These are phyloP conservation scores for Glarea lozoyensis DNA, from an alignment of 495 filamentous ascomycete genomes.

Conservation along the genomic window DNA sequence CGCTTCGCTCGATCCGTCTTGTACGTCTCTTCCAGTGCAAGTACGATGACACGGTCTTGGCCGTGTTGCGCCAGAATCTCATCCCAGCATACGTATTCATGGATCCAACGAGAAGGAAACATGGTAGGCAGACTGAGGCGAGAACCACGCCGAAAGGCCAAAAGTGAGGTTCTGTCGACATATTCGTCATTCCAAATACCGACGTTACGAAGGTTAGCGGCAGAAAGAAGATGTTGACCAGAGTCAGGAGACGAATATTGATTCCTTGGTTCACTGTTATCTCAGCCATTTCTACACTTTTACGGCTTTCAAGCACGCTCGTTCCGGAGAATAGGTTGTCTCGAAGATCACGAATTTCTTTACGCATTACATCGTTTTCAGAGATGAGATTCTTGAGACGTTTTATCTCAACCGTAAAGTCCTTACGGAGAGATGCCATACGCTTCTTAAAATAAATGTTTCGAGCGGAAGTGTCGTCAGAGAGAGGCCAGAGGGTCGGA, in stretches of 20 bases:
- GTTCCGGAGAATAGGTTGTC: conserved; percentile 37
- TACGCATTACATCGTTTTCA: conserved; percentile 20
- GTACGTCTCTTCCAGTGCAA: too few relatives aligned
- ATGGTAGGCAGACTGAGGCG: conserved; percentile 32
- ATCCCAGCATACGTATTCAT: conserved; percentile 24
- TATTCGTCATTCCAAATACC: conserved; percentile 38
- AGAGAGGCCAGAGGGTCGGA: conserved; percentile 27
- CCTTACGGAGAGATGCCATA: conserved; percentile 17
- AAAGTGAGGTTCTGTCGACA: conserved; percentile 24
- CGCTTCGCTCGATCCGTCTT: too few relatives aligned
- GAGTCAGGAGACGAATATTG: conserved; percentile 39
- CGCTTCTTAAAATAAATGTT: conserved; percentile 22
- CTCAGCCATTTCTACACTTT: conserved; percentile 22
- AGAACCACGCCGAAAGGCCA: conserved; percentile 29
- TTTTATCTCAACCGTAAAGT: conserved; percentile 18
- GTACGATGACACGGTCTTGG: too few relatives aligned
- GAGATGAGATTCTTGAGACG: conserved; percentile 15
- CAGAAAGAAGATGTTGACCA: conserved; percentile 36
- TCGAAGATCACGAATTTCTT: conserved; percentile 28
- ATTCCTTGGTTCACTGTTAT: conserved; percentile 28
- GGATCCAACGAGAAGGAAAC: conserved; percentile 33
- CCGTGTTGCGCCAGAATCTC: conserved; percentile 12
- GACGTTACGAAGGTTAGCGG: conserved; percentile 36
- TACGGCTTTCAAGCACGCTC: conserved; percentile 29
- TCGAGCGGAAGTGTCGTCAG: conserved; percentile 15